Conservation (phyloP, 805 yeast genomes). For the Pichia gijzeniarum region DNA sequence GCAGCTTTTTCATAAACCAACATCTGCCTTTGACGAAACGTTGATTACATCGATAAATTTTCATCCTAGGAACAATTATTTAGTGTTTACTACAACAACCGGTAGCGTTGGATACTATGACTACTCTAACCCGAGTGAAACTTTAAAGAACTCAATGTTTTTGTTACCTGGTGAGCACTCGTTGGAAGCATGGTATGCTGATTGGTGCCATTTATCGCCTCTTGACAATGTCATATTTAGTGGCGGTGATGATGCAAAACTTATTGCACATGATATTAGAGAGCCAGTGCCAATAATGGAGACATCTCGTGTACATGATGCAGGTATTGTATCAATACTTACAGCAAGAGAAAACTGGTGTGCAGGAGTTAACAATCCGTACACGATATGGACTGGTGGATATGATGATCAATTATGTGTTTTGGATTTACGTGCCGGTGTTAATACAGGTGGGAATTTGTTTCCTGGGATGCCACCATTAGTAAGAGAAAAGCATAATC, state of each 20-base stretch:
- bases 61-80: constrained; percentile 35
- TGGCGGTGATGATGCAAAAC: constrained; percentile 85
- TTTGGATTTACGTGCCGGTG: constrained; percentile 57
- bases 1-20: constrained; percentile 39
- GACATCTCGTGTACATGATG: constrained; percentile 61
- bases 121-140: constrained; percentile 11
- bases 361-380: constrained; percentile 26
- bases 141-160: constrained; percentile 7
- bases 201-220: constrained; percentile 52
- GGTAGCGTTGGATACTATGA: constrained; percentile 45
- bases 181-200: constrained; percentile 86
- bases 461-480: constrained; percentile 45
- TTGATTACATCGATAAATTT: constrained; percentile 64
- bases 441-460: constrained; percentile 19
- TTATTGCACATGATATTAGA: constrained; percentile 69
- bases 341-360: constrained; percentile 42
- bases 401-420: constrained; percentile 76
- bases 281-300: constrained; percentile 32
- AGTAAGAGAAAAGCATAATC: constrained; percentile 36
- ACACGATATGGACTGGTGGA: constrained; percentile 75
- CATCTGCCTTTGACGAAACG: constrained; percentile 20
- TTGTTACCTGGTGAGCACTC: constrained; percentile 43
- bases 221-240: constrained; percentile 57
- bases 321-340: constrained; percentile 85
- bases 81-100: constrained; percentile 59